Percentiles rank a stretch among this genome's conserved stretches.
phyloP scores from a whole-genome alignment of 805 yeast species.

The Pichia californica region DNA sequence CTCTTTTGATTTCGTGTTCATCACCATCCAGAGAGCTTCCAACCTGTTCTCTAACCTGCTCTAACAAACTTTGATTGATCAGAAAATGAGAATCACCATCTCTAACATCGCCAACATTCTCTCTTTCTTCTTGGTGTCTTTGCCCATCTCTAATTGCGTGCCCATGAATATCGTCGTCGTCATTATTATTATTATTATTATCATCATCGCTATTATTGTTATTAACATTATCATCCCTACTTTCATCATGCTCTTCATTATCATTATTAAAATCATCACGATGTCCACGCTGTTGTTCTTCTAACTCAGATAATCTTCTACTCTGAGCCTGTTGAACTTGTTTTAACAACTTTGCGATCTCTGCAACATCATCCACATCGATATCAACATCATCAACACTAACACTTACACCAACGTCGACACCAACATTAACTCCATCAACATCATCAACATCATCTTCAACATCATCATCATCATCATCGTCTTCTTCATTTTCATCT shows the following conservation, averaged over 20 bases:
- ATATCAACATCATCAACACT: conserved; percentile 5
- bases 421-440: conserved; percentile 1
- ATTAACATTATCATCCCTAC: neutral
- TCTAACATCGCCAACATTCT: conserved; percentile 6
- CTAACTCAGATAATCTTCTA: neutral
- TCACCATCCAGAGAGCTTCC: neutral
- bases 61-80: conserved; percentile 7
- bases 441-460: neutral
- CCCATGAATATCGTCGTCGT: conserved; percentile 5
- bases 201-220: neutral
- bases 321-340: conserved; percentile 14
- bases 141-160: too few species aligned
- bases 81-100: conserved; percentile 1
- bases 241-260: neutral
- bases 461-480: neutral
- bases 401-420: conserved; percentile 1
- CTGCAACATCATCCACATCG: conserved; percentile 13
- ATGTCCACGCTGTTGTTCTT: neutral
- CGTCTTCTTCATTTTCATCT: neutral
- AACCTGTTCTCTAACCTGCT: conserved; percentile 7
- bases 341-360: conserved; percentile 13
- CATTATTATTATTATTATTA: neutral
- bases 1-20: too few species aligned
- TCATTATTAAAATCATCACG: neutral
- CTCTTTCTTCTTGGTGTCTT: too few species aligned